A percentile compares a stretch with the other conserved stretches of the same genome.
Conservation (phyloP, 1,139 yeast genomes). For the Taphrina flavorubra region DNA sequence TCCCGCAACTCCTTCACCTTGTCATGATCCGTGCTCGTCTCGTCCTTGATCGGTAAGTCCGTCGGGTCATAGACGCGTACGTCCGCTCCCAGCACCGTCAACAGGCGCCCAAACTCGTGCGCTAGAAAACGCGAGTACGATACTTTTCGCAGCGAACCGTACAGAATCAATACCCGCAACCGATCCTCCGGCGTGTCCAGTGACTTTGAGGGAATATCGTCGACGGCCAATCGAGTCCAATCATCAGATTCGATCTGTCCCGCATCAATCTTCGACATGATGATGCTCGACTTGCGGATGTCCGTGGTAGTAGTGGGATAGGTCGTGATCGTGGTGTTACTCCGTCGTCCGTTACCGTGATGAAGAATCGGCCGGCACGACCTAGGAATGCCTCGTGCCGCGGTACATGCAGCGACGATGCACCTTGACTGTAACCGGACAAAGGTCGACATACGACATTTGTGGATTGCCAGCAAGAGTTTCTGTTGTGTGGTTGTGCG, state of each 20-base stretch:
- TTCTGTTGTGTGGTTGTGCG: too few relatives aligned
- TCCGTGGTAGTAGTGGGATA: too few relatives aligned
- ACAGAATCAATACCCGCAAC: slow-evolving; percentile 23
- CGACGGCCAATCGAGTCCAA: slow-evolving; percentile 21
- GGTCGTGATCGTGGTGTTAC: too few relatives aligned
- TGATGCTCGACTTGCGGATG: too few relatives aligned
- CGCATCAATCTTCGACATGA: slow-evolving; percentile 6
- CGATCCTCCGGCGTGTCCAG: slow-evolving; percentile 11
- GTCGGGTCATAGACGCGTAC: slow-evolving; percentile 41
- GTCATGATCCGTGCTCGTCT: slow-evolving; percentile 22
- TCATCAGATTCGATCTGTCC: neutral
- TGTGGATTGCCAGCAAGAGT: too few relatives aligned
- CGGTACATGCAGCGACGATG: too few relatives aligned
- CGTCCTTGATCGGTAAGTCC: slow-evolving; percentile 41
- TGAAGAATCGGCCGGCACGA: too few relatives aligned
- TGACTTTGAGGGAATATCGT: neutral
- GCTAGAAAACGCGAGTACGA: slow-evolving; percentile 40
- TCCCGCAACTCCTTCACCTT: slow-evolving; percentile 41
- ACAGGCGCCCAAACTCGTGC: slow-evolving; percentile 40
- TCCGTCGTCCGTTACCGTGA: too few relatives aligned
- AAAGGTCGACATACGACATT: too few relatives aligned
- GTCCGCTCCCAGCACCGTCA: slow-evolving; percentile 38
- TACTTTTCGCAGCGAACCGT: slow-evolving; percentile 30
- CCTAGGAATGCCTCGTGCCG: too few relatives aligned
- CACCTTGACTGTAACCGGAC: too few relatives aligned